Base-by-base conservation (phyloP, 805 yeast species). In the Lachancea nothofagi region DNA sequence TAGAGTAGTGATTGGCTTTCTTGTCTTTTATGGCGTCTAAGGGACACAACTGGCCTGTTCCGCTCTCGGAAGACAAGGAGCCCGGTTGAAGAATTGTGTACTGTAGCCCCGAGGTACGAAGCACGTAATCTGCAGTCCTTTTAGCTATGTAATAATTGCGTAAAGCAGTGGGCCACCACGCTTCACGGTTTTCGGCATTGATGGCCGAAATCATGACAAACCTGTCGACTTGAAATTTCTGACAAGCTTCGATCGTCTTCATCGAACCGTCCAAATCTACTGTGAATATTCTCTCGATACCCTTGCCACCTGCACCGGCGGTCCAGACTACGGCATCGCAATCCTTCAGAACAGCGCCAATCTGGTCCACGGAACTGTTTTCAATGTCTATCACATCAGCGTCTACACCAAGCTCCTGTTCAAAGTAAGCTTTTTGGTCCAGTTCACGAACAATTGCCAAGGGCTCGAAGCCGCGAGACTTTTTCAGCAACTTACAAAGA, bases 261-360 rank as follows among this genome's bases (percentile, higher is more conserved):
- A 75, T 74, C 7, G 79, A 77, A 3, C 79, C 80, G 51, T 78
- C 83, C 43, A 77, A 61, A 49, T 79, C 85, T n/a, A 78, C 73
- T 17, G 69, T 62, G 37, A 77, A 62, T 2, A 72, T 66, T 28
- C 62, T 48, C 18, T 62, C 69, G 6, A 70, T 48, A 12, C 74
- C 72, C 32, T 70, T 71, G 2, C 83, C 83, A 14, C 75, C 79
- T 2, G 81, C 75, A 7, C 84, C 84, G 0, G 81, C 83, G 28
- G 73, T 61, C 62, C 77, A 75, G 1, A 79, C 75, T 4, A 78
- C 75, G 7, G 77, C 77, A 47, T 75, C 76, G 26, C 64, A 67
- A 3, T 77, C 80, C 29, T 59, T 54, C 25, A 78, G 50, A 0
- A 59, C 61, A 2, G 52, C 45, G 0, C 67, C 58, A 23, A 77